Conservation (phyloP, 2,329 filamentous ascomycete species). For the Trichocomaceae sp. region DNA sequence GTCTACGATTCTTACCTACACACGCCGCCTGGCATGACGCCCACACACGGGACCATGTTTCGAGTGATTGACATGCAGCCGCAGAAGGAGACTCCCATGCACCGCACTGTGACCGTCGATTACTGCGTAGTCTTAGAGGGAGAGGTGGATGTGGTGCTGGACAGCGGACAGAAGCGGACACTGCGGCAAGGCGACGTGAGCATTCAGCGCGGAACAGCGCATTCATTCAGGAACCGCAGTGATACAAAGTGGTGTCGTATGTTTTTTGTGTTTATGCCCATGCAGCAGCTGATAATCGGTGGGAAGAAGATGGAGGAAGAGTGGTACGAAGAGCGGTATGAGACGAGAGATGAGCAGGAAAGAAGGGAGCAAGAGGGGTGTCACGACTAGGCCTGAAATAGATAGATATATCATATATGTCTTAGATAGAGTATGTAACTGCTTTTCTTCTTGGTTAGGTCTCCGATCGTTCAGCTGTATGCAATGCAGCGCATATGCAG, state of each 20-base stretch:
- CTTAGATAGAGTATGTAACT: no score
- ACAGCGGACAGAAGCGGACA: constrained; percentile 28
- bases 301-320: constrained; percentile 49
- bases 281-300: constrained; percentile 33
- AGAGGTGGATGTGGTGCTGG: constrained; percentile 30
- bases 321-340: constrained; percentile 23
- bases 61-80: constrained; percentile 31
- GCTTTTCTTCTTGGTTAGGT: no score
- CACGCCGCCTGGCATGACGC: constrained; percentile 28
- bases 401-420: not conserved
- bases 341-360: constrained; percentile 12
- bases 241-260: constrained; percentile 23
- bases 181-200: constrained; percentile 31
- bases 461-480: no score
- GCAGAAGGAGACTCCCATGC: constrained; percentile 28
- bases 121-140: constrained; percentile 35
- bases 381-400: constrained; percentile 1
- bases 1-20: constrained; percentile 30
- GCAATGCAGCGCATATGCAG: no score
- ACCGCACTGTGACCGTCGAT: constrained; percentile 33
- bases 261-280: constrained; percentile 29
- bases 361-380: constrained; percentile 24
- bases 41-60: constrained; percentile 26
- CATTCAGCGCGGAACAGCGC: constrained; percentile 29
- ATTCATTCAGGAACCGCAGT: constrained; percentile 26